Conservation (phyloP, 2,329 filamentous ascomycete genomes). For the Meredithiella fracta region DNA sequence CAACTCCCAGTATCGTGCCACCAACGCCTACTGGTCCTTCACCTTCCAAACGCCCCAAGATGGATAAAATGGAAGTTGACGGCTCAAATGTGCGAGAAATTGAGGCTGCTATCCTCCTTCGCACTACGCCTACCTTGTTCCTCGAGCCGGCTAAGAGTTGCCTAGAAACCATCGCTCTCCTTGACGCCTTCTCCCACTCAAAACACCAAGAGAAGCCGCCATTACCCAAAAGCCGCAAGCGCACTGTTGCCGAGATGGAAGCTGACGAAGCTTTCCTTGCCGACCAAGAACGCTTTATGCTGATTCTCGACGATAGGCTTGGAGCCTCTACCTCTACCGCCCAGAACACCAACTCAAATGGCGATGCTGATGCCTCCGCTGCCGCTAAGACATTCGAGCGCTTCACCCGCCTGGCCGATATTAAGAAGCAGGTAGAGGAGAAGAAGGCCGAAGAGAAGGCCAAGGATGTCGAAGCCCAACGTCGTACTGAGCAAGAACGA, state of each 20-base stretch:
- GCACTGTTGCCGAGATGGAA: conserved; percentile 85
- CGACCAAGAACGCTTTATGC: conserved; percentile 80
- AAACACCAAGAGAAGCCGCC: conserved; percentile 63
- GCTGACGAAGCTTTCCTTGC: conserved; percentile 87
- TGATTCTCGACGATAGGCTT: conserved; percentile 74
- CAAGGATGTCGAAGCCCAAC: conserved; percentile 30
- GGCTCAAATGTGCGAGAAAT: conserved; percentile 54
- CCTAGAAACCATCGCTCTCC: conserved; percentile 52
- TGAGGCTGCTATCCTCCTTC: conserved; percentile 59
- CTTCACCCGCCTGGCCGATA: conserved; percentile 81
- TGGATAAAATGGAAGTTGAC: conserved; percentile 60
- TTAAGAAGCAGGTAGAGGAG: conserved; percentile 65
- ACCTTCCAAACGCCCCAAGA: conserved; percentile 51
- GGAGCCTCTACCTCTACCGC: conserved; percentile 41
- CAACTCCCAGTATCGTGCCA: conserved; percentile 37
- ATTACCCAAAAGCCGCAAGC: conserved; percentile 74
- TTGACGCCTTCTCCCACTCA: conserved; percentile 58
- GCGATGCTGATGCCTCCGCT: conserved; percentile 58
- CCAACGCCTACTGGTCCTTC: conserved; percentile 43
- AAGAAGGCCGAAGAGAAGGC: conserved; percentile 50
- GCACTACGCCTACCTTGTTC: conserved; percentile 57
- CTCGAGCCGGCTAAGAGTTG: conserved; percentile 58
- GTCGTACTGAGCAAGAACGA: conserved; percentile 31
- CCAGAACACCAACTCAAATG: conserved; percentile 39
- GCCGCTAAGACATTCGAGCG: conserved; percentile 63